Conservation (phyloP, 2,329 filamentous ascomycete genomes). For the Scedosporium dehoogii region DNA sequence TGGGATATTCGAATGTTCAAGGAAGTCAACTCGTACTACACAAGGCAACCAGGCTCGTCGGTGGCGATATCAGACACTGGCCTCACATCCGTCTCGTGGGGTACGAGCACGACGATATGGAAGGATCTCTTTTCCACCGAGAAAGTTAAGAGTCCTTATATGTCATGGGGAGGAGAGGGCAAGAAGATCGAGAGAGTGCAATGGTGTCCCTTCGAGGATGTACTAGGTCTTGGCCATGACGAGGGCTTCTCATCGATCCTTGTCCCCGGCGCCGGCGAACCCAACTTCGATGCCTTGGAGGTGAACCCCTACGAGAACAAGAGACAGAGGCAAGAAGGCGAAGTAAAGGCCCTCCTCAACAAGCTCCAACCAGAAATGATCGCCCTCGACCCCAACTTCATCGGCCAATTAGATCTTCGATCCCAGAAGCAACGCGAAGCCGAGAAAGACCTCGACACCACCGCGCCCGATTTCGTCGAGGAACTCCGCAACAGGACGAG, state of each 20-base stretch:
- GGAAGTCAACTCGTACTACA: constrained; percentile 83
- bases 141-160: constrained; percentile 81
- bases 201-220: constrained; percentile 94
- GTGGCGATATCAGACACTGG: constrained; percentile 83
- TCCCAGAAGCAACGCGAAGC: constrained; percentile 67
- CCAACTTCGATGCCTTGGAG: constrained; percentile 92
- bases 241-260: constrained; percentile 83
- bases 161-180: constrained; percentile 85
- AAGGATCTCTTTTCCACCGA: constrained; percentile 76
- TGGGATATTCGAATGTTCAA: constrained; percentile 95
- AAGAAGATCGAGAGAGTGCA: constrained; percentile 67
- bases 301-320: constrained; percentile 89
- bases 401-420: constrained; percentile 77
- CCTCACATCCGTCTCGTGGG: constrained; percentile 82
- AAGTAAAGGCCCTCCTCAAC: constrained; percentile 83
- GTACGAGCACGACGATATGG: constrained; percentile 84
- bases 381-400: constrained; percentile 80
- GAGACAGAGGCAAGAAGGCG: constrained; percentile 85
- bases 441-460: constrained; percentile 71
- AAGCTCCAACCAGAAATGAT: constrained; percentile 98
- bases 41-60: constrained; percentile 70
- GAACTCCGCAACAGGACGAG: constrained; percentile 68
- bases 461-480: constrained; percentile 45
- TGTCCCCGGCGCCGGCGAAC: constrained; percentile 88
- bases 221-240: constrained; percentile 77